Evolutionary conservation across 2,329 filamentous ascomycete species (phyloP).

Genomic region (Fusarium cyanostomum): DNA sequence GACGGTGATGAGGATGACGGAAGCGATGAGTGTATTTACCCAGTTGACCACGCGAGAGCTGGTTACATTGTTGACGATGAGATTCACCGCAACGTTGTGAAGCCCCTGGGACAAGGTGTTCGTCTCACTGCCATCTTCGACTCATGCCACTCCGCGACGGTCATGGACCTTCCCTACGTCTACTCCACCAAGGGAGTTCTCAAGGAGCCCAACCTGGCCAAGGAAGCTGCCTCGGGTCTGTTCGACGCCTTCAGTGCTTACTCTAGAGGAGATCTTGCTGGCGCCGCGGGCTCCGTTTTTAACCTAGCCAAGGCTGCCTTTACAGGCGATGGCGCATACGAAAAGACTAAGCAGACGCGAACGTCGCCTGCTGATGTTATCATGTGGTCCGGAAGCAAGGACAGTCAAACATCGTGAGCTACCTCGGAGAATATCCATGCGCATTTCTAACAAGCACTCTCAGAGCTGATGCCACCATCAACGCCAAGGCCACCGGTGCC

Average conservation of each 20-base stretch:
- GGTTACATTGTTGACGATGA: constrained; percentile 83
- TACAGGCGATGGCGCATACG: constrained; percentile 78
- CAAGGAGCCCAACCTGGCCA: constrained; percentile 83
- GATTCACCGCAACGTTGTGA: constrained; percentile 81
- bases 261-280: constrained; percentile 81
- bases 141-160: constrained; percentile 82
- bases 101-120: constrained; percentile 80
- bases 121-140: constrained; percentile 85
- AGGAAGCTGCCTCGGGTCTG: constrained; percentile 79
- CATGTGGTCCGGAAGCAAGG: constrained; percentile 98
- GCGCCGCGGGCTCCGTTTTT: constrained; percentile 83
- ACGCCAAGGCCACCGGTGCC: constrained; percentile 89
- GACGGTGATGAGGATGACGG: constrained; percentile 83
- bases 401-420: constrained; percentile 83
- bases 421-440: not conserved
- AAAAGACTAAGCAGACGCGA: constrained; percentile 86
- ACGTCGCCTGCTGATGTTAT: constrained; percentile 95
- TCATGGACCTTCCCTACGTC: constrained; percentile 80
- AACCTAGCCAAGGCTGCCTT: constrained; percentile 89
- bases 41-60: constrained; percentile 74
- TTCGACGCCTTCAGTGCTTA: constrained; percentile 80
- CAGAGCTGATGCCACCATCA: constrained; percentile 90
- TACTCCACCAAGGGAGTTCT: constrained; percentile 83
- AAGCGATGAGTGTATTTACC: constrained; percentile 82
- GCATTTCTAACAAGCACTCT: constrained; percentile 32